These are phyloP conservation scores for Alternaria arborescens DNA, from an alignment of 2,329 filamentous ascomycete genomes.

Conservation along the genomic window DNA sequence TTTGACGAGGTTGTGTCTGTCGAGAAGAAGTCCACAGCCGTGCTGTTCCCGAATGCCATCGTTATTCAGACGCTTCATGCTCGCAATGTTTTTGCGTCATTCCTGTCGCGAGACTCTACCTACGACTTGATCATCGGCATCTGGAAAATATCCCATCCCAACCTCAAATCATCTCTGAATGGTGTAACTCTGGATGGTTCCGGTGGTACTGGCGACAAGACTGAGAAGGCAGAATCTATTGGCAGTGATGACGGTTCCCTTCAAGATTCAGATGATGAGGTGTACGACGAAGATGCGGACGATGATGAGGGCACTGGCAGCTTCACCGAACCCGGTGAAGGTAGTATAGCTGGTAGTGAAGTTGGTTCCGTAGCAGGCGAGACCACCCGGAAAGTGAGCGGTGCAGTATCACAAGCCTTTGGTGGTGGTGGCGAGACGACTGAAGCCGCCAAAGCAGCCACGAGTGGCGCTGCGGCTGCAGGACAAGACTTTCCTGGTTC, in stretches of 20 bases:
- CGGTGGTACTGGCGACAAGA: slow-evolving; percentile 81
- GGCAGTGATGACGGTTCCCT: slow-evolving; percentile 58
- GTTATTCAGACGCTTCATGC: slow-evolving; percentile 96
- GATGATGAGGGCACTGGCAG: slow-evolving; percentile 75
- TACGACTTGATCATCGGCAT: slow-evolving; percentile 98
- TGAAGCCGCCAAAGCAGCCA: slow-evolving; percentile 52
- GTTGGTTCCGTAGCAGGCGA: slow-evolving; percentile 61
- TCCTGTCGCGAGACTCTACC: slow-evolving; percentile 91
- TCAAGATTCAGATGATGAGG: slow-evolving; percentile 76
- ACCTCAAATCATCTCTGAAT: slow-evolving; percentile 88
- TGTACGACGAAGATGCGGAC: slow-evolving; percentile 82
- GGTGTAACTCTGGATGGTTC: slow-evolving; percentile 80
- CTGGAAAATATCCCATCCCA: slow-evolving; percentile 96
- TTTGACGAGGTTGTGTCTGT: slow-evolving; percentile 98
- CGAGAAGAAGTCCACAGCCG: slow-evolving; percentile 93
- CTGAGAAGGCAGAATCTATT: slow-evolving; percentile 78
- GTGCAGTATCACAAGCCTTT: slow-evolving; percentile 53
- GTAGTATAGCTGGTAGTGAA: slow-evolving; percentile 65
- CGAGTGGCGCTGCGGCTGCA: slow-evolving; percentile 53
- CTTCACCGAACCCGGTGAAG: slow-evolving; percentile 64
- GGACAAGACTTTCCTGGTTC: slow-evolving; percentile 82
- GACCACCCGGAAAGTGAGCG: slow-evolving; percentile 75
- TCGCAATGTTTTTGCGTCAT: slow-evolving; percentile 94
- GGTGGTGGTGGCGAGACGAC: slow-evolving; percentile 41
- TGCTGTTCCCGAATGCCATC: slow-evolving; percentile 96